phyloP scores from a whole-genome alignment of 2,329 filamentous ascomycete species.

The Seiridium cupressi region DNA sequence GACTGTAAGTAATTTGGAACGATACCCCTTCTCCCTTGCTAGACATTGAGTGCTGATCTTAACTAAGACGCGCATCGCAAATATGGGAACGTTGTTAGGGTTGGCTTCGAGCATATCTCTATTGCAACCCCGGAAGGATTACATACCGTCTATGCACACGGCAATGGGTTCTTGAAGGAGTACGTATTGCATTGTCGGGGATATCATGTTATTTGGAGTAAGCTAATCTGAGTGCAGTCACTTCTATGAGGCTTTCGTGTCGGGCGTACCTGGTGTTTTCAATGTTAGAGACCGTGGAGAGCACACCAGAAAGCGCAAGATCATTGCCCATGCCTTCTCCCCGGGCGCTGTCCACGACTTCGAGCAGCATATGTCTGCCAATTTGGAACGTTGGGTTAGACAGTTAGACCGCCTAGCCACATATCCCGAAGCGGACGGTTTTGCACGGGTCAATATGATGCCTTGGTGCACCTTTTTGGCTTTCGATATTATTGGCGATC shows the following conservation, averaged over 20 bases:
- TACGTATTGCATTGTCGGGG: not conserved
- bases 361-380: slow-evolving; percentile 5
- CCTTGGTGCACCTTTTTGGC: slow-evolving; percentile 5
- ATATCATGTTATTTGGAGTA: not conserved
- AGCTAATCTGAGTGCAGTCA: not conserved
- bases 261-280: slow-evolving; percentile 3
- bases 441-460: slow-evolving; percentile 4
- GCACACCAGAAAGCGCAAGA: slow-evolving; percentile 3
- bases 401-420: slow-evolving; percentile 1
- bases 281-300: slow-evolving; percentile 2
- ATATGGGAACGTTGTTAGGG: slow-evolving; percentile 4
- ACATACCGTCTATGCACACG: slow-evolving; percentile 7
- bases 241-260: slow-evolving; percentile 6
- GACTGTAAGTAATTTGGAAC: not conserved
- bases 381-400: slow-evolving; percentile 3
- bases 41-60: no score
- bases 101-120: slow-evolving; percentile 5
- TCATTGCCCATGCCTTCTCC: slow-evolving; percentile 4
- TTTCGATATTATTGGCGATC: slow-evolving; percentile 7
- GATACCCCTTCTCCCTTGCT: no score
- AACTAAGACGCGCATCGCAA: not conserved
- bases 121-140: slow-evolving; percentile 6
- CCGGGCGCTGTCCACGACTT: slow-evolving; percentile 1
- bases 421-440: not conserved
- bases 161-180: slow-evolving; percentile 8